Base-by-base conservation (phyloP, 2,329 filamentous ascomycete species). In the Ceratocystiopsis brevicomis region DNA sequence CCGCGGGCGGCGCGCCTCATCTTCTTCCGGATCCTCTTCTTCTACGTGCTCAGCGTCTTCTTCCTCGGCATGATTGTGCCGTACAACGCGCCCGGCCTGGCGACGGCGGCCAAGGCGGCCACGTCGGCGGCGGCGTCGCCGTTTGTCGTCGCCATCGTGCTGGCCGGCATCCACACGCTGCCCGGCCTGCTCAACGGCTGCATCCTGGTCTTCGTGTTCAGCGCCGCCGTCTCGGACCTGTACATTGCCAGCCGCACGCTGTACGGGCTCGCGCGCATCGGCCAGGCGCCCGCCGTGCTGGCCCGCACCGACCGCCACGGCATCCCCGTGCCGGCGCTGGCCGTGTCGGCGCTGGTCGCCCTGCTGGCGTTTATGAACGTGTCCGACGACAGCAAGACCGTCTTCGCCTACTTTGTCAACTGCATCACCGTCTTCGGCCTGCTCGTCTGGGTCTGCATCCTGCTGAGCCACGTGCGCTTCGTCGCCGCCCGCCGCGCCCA, bases 181-280 rank as follows among this genome's bases (percentile, higher is more conserved):
- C 77, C 79, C 0, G 75, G 73, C 6, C 71, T 87, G 44, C 76
- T 87, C 59, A 88, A 88, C 56, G 81, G 79, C 34, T 66, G 86
- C 21, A 77, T 87, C 51, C 67, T 86, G 50, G 81, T 76, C 0
- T 80, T 77, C 0, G 79, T 77, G 0, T 78, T 73, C 60, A 83
- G 78, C 0, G 68, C 78, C 0, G 75, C 71, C 0, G 85, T 85
- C 51, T 74, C 78, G 50, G 73, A 69, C 53, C 62, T 86, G 33
- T 61, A 67, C 37, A 62, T 71, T 1, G 73, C 72, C 25, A 74
- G 73, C 1, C 66, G 75, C 39, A 70, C 73, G 33, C 60, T 78
- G 5, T 72, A 74, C 48, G 71, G 68, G 4, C 59, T 78, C 43
- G 73, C 74, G 0, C 63, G 74, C 14, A 73, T 76, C 55, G 59